phyloP scores from a whole-genome alignment of 352 stramenopile genomes.

The Globisporangium middletonii region DNA sequence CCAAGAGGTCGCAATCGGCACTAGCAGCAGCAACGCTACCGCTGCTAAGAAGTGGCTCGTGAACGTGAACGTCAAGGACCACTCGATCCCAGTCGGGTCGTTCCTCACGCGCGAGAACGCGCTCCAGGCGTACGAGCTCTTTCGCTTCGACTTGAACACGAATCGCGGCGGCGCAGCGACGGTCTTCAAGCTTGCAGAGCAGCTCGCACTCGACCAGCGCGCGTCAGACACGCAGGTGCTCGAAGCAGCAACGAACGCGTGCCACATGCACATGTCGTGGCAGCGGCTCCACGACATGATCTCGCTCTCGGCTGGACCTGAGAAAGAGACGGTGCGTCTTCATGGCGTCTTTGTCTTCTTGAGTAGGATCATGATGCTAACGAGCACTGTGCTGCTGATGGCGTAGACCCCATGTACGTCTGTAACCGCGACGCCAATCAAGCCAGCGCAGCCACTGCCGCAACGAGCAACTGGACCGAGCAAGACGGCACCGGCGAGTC shows the following conservation, averaged over 20 bases:
- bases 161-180: constrained; percentile 19
- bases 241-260: constrained; percentile 30
- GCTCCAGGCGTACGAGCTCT: constrained; percentile 37
- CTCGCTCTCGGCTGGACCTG: constrained; percentile 3
- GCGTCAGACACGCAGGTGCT: constrained; percentile 27
- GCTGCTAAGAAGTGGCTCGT: constrained; percentile 30
- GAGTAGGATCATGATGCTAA: not conserved
- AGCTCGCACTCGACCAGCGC: constrained; percentile 18
- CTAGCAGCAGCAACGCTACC: not conserved
- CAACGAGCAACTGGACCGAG: not conserved
- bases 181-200: constrained; percentile 21
- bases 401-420: not conserved
- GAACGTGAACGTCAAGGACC: constrained; percentile 41
- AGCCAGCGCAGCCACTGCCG: not conserved
- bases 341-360: not conserved
- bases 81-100: constrained; percentile 32
- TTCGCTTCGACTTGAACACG: constrained; percentile 21
- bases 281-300: constrained; percentile 26
- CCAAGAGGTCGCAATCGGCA: constrained; percentile 17
- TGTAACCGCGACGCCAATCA: constrained; percentile 2
- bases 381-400: not conserved
- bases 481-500: not conserved
- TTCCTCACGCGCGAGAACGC: constrained; percentile 31
- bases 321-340: constrained; percentile 4
- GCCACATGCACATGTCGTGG: constrained; percentile 32